These are phyloP conservation scores for Jatropha multifida DNA, from an alignment of 441 rosid genomes.

Conservation along the genomic window DNA sequence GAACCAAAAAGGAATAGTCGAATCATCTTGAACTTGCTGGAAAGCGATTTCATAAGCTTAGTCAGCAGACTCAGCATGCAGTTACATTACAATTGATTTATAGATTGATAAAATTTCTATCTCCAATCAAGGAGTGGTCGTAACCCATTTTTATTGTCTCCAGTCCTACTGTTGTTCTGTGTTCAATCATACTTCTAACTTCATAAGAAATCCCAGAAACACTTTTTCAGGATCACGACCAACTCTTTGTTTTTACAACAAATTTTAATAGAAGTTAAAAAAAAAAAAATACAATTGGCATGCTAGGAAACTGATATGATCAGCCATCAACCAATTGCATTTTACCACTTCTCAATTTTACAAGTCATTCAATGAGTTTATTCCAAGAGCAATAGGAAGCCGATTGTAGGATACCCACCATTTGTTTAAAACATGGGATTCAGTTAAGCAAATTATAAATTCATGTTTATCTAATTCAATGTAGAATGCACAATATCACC, in stretches of 20 bases:
- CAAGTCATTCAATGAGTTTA: not conserved
- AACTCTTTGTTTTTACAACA: not conserved
- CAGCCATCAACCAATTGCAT: not conserved
- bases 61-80: not conserved
- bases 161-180: too few species aligned
- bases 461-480: not conserved
- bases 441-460: not conserved
- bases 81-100: not conserved
- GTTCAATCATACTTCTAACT: not conserved
- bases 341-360: not conserved
- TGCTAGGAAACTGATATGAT: not conserved
- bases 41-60: not conserved
- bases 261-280: not conserved
- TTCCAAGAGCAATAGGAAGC: not conserved
- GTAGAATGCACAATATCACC: not conserved
- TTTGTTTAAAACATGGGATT: not conserved
- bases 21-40: constrained; percentile 3
- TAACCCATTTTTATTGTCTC: not conserved
- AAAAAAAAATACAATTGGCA: not conserved
- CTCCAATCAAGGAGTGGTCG: not conserved
- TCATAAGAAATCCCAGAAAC: not conserved
- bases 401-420: not conserved
- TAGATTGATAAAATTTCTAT: not conserved
- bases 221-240: not conserved
- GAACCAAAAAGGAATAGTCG: not conserved